phyloP scores from a whole-genome alignment of 163 green algal species.

The Prototheca cutis region DNA sequence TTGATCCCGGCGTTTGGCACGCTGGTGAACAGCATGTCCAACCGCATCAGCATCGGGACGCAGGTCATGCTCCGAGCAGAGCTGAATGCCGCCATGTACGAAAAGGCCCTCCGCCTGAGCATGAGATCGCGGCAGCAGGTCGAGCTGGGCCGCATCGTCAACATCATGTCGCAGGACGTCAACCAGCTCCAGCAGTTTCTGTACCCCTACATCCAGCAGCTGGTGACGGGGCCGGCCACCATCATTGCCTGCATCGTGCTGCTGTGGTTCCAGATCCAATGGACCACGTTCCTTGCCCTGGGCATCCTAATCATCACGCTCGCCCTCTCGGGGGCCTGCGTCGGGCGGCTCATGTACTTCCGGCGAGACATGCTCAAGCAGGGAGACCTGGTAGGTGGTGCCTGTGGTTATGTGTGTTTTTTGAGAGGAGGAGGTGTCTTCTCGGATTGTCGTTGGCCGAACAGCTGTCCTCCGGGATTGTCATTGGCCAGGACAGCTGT shows the following conservation, averaged over 20 bases:
- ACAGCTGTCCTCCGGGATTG: too few relatives aligned
- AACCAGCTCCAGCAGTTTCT: conserved; percentile 38
- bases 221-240: conserved; percentile 30
- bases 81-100: conserved; percentile 39
- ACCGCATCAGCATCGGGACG: conserved; percentile 27
- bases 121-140: conserved; percentile 25
- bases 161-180: conserved; percentile 43
- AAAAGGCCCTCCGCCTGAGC: conserved; percentile 32
- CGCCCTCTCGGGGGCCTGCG: conserved; percentile 29
- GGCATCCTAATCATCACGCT: conserved; percentile 33
- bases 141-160: conserved; percentile 38
- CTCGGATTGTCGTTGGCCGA: too few relatives aligned
- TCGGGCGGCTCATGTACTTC: conserved; percentile 26
- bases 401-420: too few relatives aligned
- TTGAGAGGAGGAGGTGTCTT: too few relatives aligned
- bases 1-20: conserved; percentile 31
- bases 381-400: neutral
- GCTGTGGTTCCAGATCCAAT: conserved; percentile 46
- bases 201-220: conserved; percentile 36
- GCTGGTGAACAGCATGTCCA: conserved; percentile 20
- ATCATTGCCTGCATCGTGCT: conserved; percentile 30
- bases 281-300: conserved; percentile 43
- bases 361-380: conserved; percentile 7
- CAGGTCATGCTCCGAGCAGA: conserved; percentile 36
- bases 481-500: too few relatives aligned